Base-by-base conservation (phyloP, 257 asterid genomes). In the Jaltomata sinuosa region DNA sequence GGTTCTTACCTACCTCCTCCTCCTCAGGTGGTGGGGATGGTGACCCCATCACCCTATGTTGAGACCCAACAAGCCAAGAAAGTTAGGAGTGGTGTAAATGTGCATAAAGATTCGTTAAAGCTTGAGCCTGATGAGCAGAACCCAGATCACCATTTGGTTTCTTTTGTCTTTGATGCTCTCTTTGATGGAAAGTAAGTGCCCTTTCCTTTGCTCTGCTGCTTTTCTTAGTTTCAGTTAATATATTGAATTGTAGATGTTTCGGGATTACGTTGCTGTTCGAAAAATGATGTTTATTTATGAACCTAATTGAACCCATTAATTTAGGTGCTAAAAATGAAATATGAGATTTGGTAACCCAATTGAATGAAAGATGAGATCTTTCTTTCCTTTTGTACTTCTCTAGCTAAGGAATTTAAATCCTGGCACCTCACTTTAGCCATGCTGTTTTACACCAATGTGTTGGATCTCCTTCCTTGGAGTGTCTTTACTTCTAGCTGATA, bases 131-230 rank as follows among this genome's bases (percentile, higher is more conserved):
- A 92, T 84, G 93, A 89, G 40, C 69, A 86, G 40, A 89, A 89
- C 82, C 91, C 89, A 53, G 91, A 90, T 89, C 89, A 84, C 47
- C 82, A 71, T 78, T 88, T 92, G 94, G 88, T 92, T 84, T 87
- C 94, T 57, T 92, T 92, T 82, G 88, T 91, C 22, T 91, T 92
- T 83, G 95, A 92, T 88, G 95, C 95, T 42, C 78, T 92, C 87
- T 87, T 89, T 84, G 95, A 92, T 84, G 95, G 95, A 15, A 88
- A 92, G 95, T 91, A 81, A 78, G 83, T n/a, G 34, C 53, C 61
- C 45, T 54, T 12, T 52, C 3, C 64, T 80, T 34, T 0, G 36
- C 5, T 0, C 29, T 0, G 11, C 3, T 79, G 74, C 40, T 77
- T 40, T 76, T 49, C 15, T 49, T 54, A 49, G 25, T 27, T 45